Evolutionary conservation across 2,329 filamentous ascomycete species (phyloP), one percentile per base, ranked within the genome.

Genomic region (Orbilia brochopaga): DNA sequence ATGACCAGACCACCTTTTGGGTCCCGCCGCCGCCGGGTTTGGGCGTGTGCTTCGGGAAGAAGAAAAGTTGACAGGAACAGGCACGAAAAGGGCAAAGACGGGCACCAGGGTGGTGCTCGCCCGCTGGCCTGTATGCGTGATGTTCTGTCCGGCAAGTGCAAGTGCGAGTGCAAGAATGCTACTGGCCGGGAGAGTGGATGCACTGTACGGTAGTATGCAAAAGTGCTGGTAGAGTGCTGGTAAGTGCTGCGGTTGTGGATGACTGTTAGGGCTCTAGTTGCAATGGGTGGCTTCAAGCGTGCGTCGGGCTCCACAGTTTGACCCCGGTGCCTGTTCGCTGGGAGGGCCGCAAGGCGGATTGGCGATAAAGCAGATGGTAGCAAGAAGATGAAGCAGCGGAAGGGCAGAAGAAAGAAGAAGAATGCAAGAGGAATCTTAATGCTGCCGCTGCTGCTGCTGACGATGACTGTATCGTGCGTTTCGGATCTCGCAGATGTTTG

Each of bases 241-340:
- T 4, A 37, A 24, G 8, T 11, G 37, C 24, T 66, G 63, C 27
- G 50, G 48, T 53, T 59, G 58, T 61, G 65, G 58, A 63, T 70
- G 65, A 70, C 65, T 63, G 59, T 19, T 55, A 40, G 65, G 44
- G 57, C 66, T 70, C 63, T 70, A 70, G 63, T 70, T 32, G 27
- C n/a, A n/a, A n/a, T 69, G 65, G 65, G 65, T 63, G 15, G 52
- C 58, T 53, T 61, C 44, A 52, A 61, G 64, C 64, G 51, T 61
- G n/a, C 46, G 44, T 51, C 40, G 21, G 21, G 21, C n/a, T 35
- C 30, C 53, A 42, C 53, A 5, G 15, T 3, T 24, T n/a, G 10
- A 42, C 32, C 24, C 44, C 44, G 44, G 44, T 48, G 44, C 44
- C 44, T 23, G 32, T 15, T 13, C 5, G 19, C 27, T 21, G 27